Evolutionary conservation across 2,329 filamentous ascomycete species (phyloP), one percentile per base, ranked within the genome.

Genomic region (Apiospora malaysiana): DNA sequence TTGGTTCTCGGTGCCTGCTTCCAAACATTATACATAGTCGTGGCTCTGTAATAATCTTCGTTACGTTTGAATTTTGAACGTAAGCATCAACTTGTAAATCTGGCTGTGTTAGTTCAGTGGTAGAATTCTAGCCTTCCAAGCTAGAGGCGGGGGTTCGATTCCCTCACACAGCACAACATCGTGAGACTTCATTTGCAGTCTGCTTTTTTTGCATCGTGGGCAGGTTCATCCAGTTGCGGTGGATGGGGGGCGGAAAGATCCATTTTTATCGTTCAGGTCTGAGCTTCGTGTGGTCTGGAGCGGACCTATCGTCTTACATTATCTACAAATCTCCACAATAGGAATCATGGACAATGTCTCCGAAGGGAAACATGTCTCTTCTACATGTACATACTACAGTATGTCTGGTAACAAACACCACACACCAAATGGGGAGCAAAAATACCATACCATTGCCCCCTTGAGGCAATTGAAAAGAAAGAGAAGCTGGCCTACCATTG

Each of bases 41-140:
- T 18, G 25, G 14, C 6, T 18, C 1, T 5, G 7, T 16, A 3
- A 32, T 56, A 56, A 10, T 51, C 12, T 18, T 18, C 27, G 1
- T 32, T 56, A 2, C 12, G 23, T 0, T 4, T 12, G 3, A 18
- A 18, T 18, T 25, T 56, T 12, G 3, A 18, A 18, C 8, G 14
- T 56, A 6, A 18, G 2, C 25, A 59, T 37, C n/a, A 27, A 56
- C 4, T 18, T 32, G n/a, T n/a, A n/a, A n/a, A n/a, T n/a, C n/a
- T n/a, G 16, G 56, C 56, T 63, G 56, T 63, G 56, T 63, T 63
- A 63, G 56, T 40, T 63, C 56, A 63, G 56, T 63, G 56, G 56
- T 63, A 63, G 56, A 63, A 63, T 63, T 63, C 56, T 40, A 63
- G 56, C 56, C 56, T 63, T 63, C 56, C 56, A 63, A 63, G 56